Evolutionary conservation across 495 filamentous ascomycete species (phyloP).

Genomic region (Talaromyces adpressus): DNA sequence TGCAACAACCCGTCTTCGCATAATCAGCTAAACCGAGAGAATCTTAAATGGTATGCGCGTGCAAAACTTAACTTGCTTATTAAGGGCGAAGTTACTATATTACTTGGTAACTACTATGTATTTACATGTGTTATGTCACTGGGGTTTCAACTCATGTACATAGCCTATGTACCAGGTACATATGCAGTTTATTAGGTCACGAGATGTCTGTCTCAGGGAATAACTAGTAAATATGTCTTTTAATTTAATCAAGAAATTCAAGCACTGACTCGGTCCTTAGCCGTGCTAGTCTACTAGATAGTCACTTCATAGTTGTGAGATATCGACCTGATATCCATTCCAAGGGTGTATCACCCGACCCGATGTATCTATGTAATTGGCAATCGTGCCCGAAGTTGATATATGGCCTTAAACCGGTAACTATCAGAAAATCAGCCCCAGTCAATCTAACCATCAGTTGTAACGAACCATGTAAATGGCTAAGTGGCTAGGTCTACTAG

Average conservation of each 20-base stretch:
- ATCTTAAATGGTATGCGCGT: conserved; percentile 6
- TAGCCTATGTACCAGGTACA: no score
- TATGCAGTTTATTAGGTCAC: not conserved
- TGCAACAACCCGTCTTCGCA: conserved; percentile 12
- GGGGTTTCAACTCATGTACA: no score
- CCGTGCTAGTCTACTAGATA: not conserved
- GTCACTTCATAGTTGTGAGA: not conserved
- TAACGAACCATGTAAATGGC: no score
- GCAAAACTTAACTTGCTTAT: not conserved
- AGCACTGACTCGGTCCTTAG: not conserved
- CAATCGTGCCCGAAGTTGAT: not conserved
- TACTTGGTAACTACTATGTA: not conserved
- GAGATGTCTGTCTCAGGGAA: not conserved
- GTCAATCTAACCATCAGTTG: no score
- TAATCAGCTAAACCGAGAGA: conserved; percentile 8
- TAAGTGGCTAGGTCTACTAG: no score
- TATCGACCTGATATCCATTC: not conserved
- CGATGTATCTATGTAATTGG: not conserved
- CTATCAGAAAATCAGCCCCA: not conserved
- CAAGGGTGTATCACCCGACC: not conserved
- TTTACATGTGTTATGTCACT: no score
- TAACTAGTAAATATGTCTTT: not conserved
- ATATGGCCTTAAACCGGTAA: not conserved
- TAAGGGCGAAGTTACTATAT: not conserved
- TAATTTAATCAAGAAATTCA: not conserved